Evolutionary conservation across 202 grass and related monocot genomes (phyloP).

Genomic region (Eragrostis tef): DNA sequence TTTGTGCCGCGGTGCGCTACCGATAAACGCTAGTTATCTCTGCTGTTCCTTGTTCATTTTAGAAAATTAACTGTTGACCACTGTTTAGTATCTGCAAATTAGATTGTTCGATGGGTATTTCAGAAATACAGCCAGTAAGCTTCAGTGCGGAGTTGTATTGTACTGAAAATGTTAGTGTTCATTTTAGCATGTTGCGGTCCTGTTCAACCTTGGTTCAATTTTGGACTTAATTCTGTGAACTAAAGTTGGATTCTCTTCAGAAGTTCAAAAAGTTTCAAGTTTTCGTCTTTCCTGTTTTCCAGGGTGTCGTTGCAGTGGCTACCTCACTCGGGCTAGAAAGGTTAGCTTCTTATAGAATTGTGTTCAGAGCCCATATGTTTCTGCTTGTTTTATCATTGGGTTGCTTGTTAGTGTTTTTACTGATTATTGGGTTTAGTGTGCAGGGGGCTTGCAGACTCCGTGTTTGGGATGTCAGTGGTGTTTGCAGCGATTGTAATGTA

Average conservation of each 20-base stretch:
- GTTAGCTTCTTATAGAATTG: constrained; percentile 47
- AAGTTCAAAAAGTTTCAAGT: constrained; percentile 19
- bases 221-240: background rate
- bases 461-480: constrained; percentile 92
- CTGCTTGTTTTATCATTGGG: background rate
- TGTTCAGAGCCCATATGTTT: constrained; percentile 5
- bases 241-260: background rate
- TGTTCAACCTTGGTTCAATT: background rate
- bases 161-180: background rate
- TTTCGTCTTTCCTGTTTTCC: constrained; percentile 11
- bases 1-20: background rate
- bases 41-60: background rate
- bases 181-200: background rate
- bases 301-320: constrained; percentile 73
- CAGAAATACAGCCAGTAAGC: background rate
- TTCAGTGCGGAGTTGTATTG: background rate
- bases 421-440: constrained; percentile 53
- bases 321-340: constrained; percentile 83
- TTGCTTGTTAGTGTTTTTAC: constrained; percentile 24
- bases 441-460: constrained; percentile 87
- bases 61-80: background rate
- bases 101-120: background rate
- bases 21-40: background rate
- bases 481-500: constrained; percentile 95
- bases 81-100: background rate